Evolutionary conservation across 1,284 basidiomycete species (phyloP).

Genomic region (Rhodotorula sp.): DNA sequence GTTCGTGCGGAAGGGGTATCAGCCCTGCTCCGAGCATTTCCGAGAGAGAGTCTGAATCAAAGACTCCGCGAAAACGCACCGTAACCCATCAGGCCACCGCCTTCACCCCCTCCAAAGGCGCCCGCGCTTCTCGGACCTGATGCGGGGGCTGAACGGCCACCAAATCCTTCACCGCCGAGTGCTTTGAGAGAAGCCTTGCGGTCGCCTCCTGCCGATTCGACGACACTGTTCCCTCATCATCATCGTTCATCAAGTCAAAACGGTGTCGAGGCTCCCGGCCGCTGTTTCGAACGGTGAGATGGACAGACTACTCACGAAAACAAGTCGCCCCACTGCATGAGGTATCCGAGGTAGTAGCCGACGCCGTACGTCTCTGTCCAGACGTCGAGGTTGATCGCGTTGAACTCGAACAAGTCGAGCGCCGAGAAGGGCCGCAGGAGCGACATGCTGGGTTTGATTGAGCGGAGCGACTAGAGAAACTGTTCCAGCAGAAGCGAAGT

Average conservation of each 20-base stretch:
- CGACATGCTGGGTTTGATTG: constrained; percentile 59
- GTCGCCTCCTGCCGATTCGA: constrained; percentile 30
- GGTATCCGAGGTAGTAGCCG: constrained; percentile 79
- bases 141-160: not conserved
- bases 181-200: not conserved
- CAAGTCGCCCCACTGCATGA: constrained; percentile 84
- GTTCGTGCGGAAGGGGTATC: not conserved
- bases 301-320: constrained; percentile 55
- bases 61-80: constrained; percentile 52
- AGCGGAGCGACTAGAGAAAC: not conserved
- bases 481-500: too few relatives aligned
- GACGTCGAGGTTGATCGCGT: constrained; percentile 87
- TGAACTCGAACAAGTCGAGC: constrained; percentile 84
- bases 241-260: not conserved
- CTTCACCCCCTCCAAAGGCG: constrained; percentile 62
- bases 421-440: constrained; percentile 76
- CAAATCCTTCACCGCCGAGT: not conserved
- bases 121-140: constrained; percentile 56
- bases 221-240: constrained; percentile 22
- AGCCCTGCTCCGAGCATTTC: not conserved
- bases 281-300: not conserved
- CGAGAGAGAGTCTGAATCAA: too few relatives aligned
- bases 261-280: not conserved
- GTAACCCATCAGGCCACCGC: constrained; percentile 79
- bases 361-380: constrained; percentile 93